Percentiles rank a stretch among this genome's conserved stretches.
phyloP scores from a whole-genome alignment of 2,329 filamentous ascomycete genomes.

The Bipolaris zeicola region DNA sequence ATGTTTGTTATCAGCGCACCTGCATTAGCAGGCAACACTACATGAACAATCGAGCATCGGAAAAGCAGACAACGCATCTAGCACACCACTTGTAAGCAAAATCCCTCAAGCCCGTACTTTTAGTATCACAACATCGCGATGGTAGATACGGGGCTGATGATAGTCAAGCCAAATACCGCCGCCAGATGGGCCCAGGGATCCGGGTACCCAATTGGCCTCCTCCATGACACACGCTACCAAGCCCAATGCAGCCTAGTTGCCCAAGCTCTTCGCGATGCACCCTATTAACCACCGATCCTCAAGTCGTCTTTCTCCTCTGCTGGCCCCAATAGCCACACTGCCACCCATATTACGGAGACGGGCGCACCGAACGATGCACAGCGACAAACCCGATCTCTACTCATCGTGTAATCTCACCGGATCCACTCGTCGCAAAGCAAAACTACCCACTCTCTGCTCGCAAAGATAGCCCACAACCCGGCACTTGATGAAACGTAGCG shows the following conservation, averaged over 20 bases:
- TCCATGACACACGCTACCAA: background rate
- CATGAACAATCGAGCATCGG: conserved; percentile 11
- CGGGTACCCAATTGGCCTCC: no score
- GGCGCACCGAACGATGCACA: conserved; percentile 2
- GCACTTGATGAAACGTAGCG: no score
- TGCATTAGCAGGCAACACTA: conserved; percentile 24
- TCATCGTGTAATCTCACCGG: background rate
- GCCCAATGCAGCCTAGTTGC: background rate
- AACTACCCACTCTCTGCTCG: background rate
- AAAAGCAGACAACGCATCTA: background rate
- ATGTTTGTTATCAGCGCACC: conserved; percentile 39
- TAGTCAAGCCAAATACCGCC: no score
- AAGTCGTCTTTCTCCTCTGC: conserved; percentile 5
- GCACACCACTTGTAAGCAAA: background rate
- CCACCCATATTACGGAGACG: background rate
- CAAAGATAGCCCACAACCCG: background rate
- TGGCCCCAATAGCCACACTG: background rate
- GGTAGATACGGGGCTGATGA: background rate
- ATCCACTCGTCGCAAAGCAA: background rate
- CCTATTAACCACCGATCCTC: conserved; percentile 12
- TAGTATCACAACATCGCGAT: background rate
- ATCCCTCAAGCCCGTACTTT: background rate
- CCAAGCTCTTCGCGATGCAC: conserved; percentile 1
- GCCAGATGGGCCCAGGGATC: no score
- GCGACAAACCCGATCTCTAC: conserved; percentile 1